Percentiles rank a stretch among this genome's conserved stretches.
phyloP scores from a whole-genome alignment of 495 filamentous ascomycete genomes.

The Pseudoneurospora amorphoporcata region DNA sequence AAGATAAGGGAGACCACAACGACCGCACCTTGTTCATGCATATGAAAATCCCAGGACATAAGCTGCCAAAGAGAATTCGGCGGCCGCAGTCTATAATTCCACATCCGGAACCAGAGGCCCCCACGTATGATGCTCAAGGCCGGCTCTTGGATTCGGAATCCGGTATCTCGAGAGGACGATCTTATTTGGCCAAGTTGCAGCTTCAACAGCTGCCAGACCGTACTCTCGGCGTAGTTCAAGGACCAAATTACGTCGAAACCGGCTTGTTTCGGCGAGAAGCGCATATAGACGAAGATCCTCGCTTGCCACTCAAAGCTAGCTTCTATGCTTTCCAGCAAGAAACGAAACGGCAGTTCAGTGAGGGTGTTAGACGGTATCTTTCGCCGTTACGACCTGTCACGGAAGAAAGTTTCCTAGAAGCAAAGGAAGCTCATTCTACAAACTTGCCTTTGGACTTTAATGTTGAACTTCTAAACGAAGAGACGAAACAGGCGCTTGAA shows the following conservation, averaged over 20 bases:
- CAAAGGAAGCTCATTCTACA: neutral
- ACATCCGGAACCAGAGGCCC: constrained; percentile 33
- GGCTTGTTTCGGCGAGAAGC: constrained; percentile 27
- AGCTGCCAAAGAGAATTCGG: constrained; percentile 12
- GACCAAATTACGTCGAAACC: constrained; percentile 30
- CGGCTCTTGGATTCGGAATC: constrained; percentile 4
- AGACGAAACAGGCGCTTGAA: constrained; percentile 8
- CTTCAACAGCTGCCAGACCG: constrained; percentile 22
- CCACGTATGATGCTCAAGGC: constrained; percentile 14
- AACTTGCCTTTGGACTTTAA: constrained; percentile 22
- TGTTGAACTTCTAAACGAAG: constrained; percentile 5
- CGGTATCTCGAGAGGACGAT: constrained; percentile 10
- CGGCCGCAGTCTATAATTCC: constrained; percentile 32
- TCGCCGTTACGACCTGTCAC: constrained; percentile 1
- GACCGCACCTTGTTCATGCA: constrained; percentile 7
- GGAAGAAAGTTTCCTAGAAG: neutral
- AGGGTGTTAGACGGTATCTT: neutral
- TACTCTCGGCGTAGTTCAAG: constrained; percentile 36
- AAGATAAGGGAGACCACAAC: constrained; percentile 14
- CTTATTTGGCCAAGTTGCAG: constrained; percentile 21
- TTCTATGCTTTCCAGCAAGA: constrained; percentile 20
- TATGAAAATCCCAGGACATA: constrained; percentile 13
- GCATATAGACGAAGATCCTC: constrained; percentile 26
- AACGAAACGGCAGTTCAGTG: neutral
- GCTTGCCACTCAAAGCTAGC: constrained; percentile 21